Evolutionary conservation across 2,329 filamentous ascomycete species (phyloP).

Genomic region (Fusarium sp.): DNA sequence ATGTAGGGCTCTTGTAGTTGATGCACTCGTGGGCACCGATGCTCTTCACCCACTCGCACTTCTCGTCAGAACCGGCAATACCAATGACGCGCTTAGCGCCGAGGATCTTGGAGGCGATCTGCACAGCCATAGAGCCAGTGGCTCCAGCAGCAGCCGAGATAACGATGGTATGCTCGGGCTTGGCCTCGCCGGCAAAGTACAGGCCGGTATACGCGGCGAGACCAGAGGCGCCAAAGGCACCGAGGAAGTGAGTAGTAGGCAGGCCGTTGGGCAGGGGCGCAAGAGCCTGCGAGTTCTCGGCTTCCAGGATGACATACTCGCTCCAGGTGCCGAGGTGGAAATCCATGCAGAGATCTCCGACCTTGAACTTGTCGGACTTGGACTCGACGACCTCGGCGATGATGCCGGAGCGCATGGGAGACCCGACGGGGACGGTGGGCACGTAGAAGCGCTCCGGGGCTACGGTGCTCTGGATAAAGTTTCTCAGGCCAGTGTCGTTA

Average conservation of each 20-base stretch:
- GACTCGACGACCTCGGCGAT: slow-evolving; percentile 50
- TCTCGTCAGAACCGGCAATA: slow-evolving; percentile 49
- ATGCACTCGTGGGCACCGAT: slow-evolving; percentile 49
- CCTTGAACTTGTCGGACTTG: slow-evolving; percentile 43
- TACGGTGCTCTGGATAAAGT: slow-evolving; percentile 49
- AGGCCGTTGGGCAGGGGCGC: slow-evolving; percentile 44
- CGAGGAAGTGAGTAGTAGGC: slow-evolving; percentile 47
- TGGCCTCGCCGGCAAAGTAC: slow-evolving; percentile 45
- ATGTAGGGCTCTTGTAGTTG: slow-evolving; percentile 51
- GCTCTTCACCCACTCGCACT: slow-evolving; percentile 48
- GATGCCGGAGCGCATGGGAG: slow-evolving; percentile 49
- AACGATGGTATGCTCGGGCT: slow-evolving; percentile 49
- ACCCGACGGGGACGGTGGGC: slow-evolving; percentile 47
- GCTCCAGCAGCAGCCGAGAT: slow-evolving; percentile 50
- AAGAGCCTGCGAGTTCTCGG: slow-evolving; percentile 44
- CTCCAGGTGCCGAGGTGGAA: slow-evolving; percentile 50
- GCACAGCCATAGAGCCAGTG: slow-evolving; percentile 50
- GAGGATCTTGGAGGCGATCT: slow-evolving; percentile 49
- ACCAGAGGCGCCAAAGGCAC: slow-evolving; percentile 49
- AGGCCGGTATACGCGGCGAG: slow-evolving; percentile 47
- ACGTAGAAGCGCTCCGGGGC: slow-evolving; percentile 50
- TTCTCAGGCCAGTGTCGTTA: slow-evolving; percentile 49
- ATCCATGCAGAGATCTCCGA: slow-evolving; percentile 48
- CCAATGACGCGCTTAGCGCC: slow-evolving; percentile 49
- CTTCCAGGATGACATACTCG: slow-evolving; percentile 47